Conservation (phyloP, 1,284 basidiomycete species). For the Amylostereum areolatum region DNA sequence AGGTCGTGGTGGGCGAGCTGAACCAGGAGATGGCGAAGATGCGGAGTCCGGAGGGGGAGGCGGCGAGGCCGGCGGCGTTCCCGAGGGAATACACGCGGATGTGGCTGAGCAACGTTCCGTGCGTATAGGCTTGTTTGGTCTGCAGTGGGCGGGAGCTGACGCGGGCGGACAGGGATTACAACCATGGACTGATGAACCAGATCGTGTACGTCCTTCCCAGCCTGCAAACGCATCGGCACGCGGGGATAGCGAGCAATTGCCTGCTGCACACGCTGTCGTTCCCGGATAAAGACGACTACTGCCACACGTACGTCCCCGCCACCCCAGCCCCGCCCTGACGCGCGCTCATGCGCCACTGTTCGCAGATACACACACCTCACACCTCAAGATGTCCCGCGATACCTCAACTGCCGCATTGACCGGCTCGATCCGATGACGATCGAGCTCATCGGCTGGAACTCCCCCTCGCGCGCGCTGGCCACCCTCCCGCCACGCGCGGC, state of each 20-base stretch:
- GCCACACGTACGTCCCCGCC: slow-evolving; percentile 19
- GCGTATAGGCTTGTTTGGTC: slow-evolving; percentile 1
- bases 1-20: slow-evolving; percentile 18
- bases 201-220: slow-evolving; percentile 20
- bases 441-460: slow-evolving; percentile 14
- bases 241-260: slow-evolving; percentile 24
- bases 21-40: slow-evolving; percentile 22
- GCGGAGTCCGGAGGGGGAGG: slow-evolving; percentile 12
- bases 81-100: slow-evolving; percentile 23
- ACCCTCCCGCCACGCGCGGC: slow-evolving; percentile 26
- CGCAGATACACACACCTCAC: slow-evolving; percentile 26
- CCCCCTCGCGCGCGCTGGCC: slow-evolving; percentile 19
- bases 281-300: slow-evolving; percentile 20
- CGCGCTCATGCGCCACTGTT: not conserved
- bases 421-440: slow-evolving; percentile 12
- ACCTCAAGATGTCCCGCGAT: slow-evolving; percentile 20
- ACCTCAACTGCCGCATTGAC: slow-evolving; percentile 22
- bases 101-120: slow-evolving; percentile 26
- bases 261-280: slow-evolving; percentile 23
- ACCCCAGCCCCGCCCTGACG: no score
- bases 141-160: not conserved
- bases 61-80: slow-evolving; percentile 19
- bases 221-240: slow-evolving; percentile 18
- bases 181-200: slow-evolving; percentile 24
- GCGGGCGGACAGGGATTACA: slow-evolving; percentile 23